Base-by-base conservation (phyloP, 1,139 yeast species). In the Protomyces pachydermus region DNA sequence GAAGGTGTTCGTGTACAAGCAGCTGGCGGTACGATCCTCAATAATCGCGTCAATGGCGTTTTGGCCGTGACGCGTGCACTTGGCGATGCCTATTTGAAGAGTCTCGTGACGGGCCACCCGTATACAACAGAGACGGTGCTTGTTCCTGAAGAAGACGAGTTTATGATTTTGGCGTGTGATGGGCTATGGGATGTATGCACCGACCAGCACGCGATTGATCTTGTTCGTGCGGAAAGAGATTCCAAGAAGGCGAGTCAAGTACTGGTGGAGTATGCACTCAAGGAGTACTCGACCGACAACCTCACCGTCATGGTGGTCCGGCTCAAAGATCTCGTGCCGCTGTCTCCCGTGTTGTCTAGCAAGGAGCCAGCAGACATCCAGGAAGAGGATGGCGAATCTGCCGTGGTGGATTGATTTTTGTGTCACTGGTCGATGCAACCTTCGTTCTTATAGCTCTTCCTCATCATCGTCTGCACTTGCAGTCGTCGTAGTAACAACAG, bases 11-110 rank as follows among this genome's bases (percentile, higher is more conserved):
- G 98, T 68, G 86, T 93, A 20, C 82, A 84, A 64, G 81, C 84
- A 60, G 80, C 83, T 3, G 98, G 98, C 1, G 98, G 98, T 0
- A 77, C 93, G 45, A 84, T 93, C 65, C 82, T 95, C 82, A 90
- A 90, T 71, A 88, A 90, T 70, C 81, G 99, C 69, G 98, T 93
- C 46, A 93, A 91, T 74, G 98, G 98, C 4, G 91, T 95, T 73
- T 80, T 95, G 64, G 98, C 98, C 0, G 97, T 93, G 18, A 90
- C 97, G 1, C 79, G 99, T 67, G 87, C 98, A 1, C 79, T 93
- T 52, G 99, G 98, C n/a, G 98, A 93, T 74, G 81, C 87, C 20
- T 91, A 90, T 75, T 87, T 93, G 85, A 95, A 95, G 74, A 88
- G 86, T 64, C 79, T 89, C 67, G 97, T 93, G 23, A 84, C 91